Evolutionary conservation across 2,329 filamentous ascomycete species (phyloP), one percentile per base, ranked within the genome.

Genomic region (Claviceps humidiphila): DNA sequence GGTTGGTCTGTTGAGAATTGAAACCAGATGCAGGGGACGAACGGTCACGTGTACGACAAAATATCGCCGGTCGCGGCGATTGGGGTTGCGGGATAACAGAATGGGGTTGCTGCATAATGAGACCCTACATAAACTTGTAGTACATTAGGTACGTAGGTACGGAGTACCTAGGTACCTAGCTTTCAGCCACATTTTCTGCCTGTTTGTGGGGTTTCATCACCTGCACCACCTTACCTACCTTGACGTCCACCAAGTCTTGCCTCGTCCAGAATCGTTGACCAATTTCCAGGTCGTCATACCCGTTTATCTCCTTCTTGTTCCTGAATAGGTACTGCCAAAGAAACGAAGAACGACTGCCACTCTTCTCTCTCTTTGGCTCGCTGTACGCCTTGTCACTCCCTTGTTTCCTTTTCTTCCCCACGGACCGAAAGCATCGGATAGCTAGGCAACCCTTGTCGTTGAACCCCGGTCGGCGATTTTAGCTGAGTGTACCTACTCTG

Each of bases 311-410:
- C 42, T 24, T 16, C 4, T 14, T 8, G 30, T 34, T 34, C 9
- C 30, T 34, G 30, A 34, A 34, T 11, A 34, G 30, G 8, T 11
- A 34, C 30, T 34, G 30, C 30, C 9, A 34, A 34, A 34, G 30
- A 34, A 34, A 34, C 30, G 9, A 34, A 34, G 4, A 11, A 34
- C 5, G 13, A 17, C 5, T 24, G 11, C 40, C 14, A 11, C 40
- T 13, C 16, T 30, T 34, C 44, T 40, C n/a, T n/a, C 30, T 14
- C n/a, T 24, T 47, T 40, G 16, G n/a, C 16, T 30, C 38, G 13
- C 40, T 51, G 52, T 14, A 44, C 47, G 38, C 30, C 48, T 47
- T 38, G 44, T 38, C 52, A 40, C 45, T 51, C 52, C 52, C 50
- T 53, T 39, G 14, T 49, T 44, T 24, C 13, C 8, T 44, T 8